Conservation (phyloP, 352 stramenopile genomes). For the Phytophthora citrophthora region DNA sequence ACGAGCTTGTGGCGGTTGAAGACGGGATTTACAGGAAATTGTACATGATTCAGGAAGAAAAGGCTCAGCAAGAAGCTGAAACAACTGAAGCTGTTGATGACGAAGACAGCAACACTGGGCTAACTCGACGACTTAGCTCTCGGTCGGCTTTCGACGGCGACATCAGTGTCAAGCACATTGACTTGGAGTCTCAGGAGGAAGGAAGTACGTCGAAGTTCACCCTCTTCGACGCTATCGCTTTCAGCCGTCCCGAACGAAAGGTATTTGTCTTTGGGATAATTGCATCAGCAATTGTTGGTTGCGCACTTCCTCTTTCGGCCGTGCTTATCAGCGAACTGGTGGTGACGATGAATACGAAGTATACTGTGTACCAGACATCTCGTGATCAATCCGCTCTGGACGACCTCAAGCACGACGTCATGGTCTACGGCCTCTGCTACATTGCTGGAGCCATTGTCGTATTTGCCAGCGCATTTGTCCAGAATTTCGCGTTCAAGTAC, state of each 20-base stretch:
- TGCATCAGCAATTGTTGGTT: background rate
- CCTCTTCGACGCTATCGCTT: background rate
- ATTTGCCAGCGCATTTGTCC: constrained; percentile 30
- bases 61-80: constrained; percentile 43
- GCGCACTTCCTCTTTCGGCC: constrained; percentile 27
- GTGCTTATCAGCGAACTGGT: constrained; percentile 32
- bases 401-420: constrained; percentile 39
- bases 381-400: constrained; percentile 41
- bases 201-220: background rate
- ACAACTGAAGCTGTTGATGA: constrained; percentile 17
- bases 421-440: background rate
- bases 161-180: background rate
- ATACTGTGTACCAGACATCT: constrained; percentile 28
- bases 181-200: background rate
- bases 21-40: constrained; percentile 22
- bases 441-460: constrained; percentile 5
- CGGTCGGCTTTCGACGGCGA: background rate
- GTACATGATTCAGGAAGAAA: constrained; percentile 38
- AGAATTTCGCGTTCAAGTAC: constrained; percentile 58
- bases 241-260: background rate
- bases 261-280: background rate
- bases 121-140: background rate
- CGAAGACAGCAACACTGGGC: background rate
- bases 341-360: constrained; percentile 18
- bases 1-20: constrained; percentile 38